Evolutionary conservation across 2,329 filamentous ascomycete genomes (phyloP).

Genomic region (Pseudogymnoascus destructans): DNA sequence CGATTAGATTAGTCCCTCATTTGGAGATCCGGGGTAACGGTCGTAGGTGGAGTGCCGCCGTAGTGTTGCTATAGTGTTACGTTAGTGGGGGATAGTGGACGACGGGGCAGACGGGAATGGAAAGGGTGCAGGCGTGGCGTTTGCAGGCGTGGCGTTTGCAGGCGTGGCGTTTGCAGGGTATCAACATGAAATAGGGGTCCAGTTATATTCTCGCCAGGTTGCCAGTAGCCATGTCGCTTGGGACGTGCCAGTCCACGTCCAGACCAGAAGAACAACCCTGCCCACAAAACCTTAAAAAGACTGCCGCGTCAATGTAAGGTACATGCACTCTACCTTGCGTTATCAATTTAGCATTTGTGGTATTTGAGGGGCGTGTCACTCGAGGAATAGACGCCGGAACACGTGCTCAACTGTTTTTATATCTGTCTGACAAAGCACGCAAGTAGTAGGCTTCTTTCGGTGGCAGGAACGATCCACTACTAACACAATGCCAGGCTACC

Average conservation of each 20-base stretch:
- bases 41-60: not conserved
- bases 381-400: not conserved
- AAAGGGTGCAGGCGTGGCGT: not conserved
- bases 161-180: conserved; percentile 2
- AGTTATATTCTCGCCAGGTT: not conserved
- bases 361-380: not conserved
- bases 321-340: conserved; percentile 7
- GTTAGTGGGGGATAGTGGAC: not conserved
- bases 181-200: not conserved
- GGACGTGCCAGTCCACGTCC: not conserved
- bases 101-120: not conserved
- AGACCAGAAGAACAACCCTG: not conserved
- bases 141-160: not conserved
- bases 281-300: conserved; percentile 7
- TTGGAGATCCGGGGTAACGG: not conserved
- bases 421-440: not conserved
- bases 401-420: not conserved
- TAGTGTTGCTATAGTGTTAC: not conserved
- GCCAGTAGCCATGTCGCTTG: not conserved
- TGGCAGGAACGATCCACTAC: not conserved
- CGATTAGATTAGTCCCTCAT: conserved; percentile 5
- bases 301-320: conserved; percentile 1
- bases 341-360: conserved; percentile 5
- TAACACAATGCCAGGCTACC: not conserved
- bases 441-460: not conserved